Conservation (phyloP, 768 basidiomycete species). For the Myochromella boudieri region DNA sequence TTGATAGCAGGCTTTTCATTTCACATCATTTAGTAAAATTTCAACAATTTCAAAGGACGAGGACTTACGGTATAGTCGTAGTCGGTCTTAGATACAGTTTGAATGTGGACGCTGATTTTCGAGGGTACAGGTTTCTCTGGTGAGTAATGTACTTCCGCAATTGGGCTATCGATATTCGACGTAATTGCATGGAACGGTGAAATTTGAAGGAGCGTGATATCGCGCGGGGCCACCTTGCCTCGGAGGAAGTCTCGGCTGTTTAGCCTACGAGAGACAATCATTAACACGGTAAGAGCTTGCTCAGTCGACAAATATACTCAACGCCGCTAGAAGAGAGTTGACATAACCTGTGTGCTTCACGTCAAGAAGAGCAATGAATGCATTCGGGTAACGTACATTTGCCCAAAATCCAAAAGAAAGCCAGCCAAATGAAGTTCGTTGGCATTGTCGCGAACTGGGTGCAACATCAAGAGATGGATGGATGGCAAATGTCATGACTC, state of each 20-base stretch:
- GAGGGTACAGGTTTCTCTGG: constrained; percentile 1
- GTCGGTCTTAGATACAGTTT: constrained; percentile 31
- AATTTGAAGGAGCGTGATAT: constrained; percentile 35
- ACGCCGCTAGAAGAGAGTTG: constrained; percentile 53
- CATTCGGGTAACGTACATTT: constrained; percentile 41
- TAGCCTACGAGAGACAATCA: constrained; percentile 28
- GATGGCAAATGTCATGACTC: constrained; percentile 7
- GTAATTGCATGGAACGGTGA: constrained; percentile 28
- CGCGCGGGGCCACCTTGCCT: constrained; percentile 32
- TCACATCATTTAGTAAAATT: background rate
- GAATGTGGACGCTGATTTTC: constrained; percentile 33
- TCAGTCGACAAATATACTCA: constrained; percentile 21
- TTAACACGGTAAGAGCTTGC: background rate
- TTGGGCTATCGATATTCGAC: constrained; percentile 12
- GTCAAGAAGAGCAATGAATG: constrained; percentile 1
- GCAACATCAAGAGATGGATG: background rate
- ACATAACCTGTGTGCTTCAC: constrained; percentile 39
- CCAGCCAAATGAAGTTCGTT: constrained; percentile 45
- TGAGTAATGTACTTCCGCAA: constrained; percentile 3
- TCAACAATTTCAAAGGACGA: background rate
- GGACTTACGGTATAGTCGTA: constrained; percentile 21
- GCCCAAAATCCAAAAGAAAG: constrained; percentile 50
- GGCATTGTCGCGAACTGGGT: constrained; percentile 45
- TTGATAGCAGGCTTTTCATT: background rate
- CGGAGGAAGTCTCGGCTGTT: constrained; percentile 49